Base-by-base conservation (phyloP, 106 monocot genomes). In the Amphibolis antarctica region DNA sequence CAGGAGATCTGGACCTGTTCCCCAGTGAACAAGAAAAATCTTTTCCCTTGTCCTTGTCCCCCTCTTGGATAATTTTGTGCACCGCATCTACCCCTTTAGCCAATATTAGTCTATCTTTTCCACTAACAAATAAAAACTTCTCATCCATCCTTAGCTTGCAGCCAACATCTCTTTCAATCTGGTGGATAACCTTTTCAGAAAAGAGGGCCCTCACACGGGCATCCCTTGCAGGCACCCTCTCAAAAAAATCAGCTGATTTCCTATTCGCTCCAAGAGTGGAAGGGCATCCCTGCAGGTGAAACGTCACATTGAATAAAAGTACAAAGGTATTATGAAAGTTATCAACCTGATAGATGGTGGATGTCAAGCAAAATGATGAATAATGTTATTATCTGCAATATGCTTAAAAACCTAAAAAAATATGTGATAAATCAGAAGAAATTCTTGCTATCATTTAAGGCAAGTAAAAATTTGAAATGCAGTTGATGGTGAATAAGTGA, bases 71-170 rank as follows among this genome's bases (percentile, higher is more conserved):
- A 53, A 98, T 53, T 73, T 87, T 85, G 76, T 91, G 91, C 70
- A 98, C 87, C 31, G 82, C 82, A 75, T 98, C 84, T 31, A 91
- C 85, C 73, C 98, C 98, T 81, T 91, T 98, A 12, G 85, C 66
- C 29, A 98, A 62, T 22, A 87, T 64, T 64, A 78, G 29, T 47
- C 84, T 82, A 77, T 98, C 98, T 63, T 88, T 98, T 27, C 85
- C 89, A 70, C 90, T 91, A 27, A 98, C 87, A 60, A 98, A 53
- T 31, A 98, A 55, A 72, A 98, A 98, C 42, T 98, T 98, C 66
- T 98, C 90, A 53, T 98, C 86, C 98, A 98, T 82, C 75, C 66
- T 91, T 60, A 98, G 74, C 66, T 88, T 98, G 68, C 98, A 98
- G 18, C 91, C 90, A 44, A 81, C 60, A 66, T 91, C 98, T 69